Base-by-base conservation (phyloP, 2,329 filamentous ascomycete genomes). In the Colletotrichum salicis region DNA sequence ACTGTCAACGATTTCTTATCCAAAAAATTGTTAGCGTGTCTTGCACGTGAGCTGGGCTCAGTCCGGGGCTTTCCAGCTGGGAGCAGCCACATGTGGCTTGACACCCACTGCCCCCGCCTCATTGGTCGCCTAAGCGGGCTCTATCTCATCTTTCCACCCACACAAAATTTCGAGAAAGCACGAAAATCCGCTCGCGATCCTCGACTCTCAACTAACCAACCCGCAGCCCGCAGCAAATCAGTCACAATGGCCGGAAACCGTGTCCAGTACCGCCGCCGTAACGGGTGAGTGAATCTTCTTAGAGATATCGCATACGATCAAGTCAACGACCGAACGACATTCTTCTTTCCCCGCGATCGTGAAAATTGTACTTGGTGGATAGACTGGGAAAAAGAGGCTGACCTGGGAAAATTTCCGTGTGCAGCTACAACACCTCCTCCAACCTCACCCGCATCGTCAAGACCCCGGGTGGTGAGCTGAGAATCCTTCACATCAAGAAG, bases 401-500 rank as follows among this genome's bases (percentile, higher is more conserved):
- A 75, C 74, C 63, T 71, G 48, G 64, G 64, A 60, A 61, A 73
- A 58, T 72, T 72, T 24, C 31, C n/a, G 33, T 19, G 51, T 75
- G 70, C 82, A 96, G 94, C 84, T 99, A 98, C 94, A 98, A 98
- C 92, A 98, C 96, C 85, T 89, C 89, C 85, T 97, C 94, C 86
- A 98, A 99, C 93, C 94, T 95, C 87, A 96, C 96, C 85, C 93
- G 96, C 84, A 90, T 97, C 82, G 86, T 97, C 87, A 96, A 96
- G 91, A 99, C 96, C 79, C 96, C 97, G 79, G 97, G 96, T 86
- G 96, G 96, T 85, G 91, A 96, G 85, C 92, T 97, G 82, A 92
- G 96, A 85, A 92, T 97, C 84, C 93, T 98, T 81, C 96, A 99
- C 93, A 95, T 98, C 90, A 98, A 98, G 94, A 99, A 99, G 94